Base-by-base conservation (phyloP, 768 basidiomycete genomes). In the Tricholoma sp. region DNA sequence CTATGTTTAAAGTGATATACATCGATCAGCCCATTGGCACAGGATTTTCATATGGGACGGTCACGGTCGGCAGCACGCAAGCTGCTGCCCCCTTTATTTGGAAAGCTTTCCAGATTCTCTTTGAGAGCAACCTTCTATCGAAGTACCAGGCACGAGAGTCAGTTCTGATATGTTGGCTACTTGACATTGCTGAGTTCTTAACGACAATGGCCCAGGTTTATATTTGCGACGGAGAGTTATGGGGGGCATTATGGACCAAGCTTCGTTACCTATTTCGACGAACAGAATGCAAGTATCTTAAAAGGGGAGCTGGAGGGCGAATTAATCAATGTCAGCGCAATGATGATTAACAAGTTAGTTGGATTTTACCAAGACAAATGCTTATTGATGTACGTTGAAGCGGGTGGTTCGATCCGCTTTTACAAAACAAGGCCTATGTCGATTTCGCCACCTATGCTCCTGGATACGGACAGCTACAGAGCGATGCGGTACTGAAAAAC, bases 21-120 rank as follows among this genome's bases (percentile, higher is more conserved):
- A 82, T 87, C 32, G 85, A 86, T 65, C 84, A 87, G 62, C 85
- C 85, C 4, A 81, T 87, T 36, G 83, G 83, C 0, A 79, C 83
- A 0, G 84, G 85, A 3, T 86, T 86, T 63, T 86, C 85, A 0
- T 80, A 77, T 54, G 84, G 85, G 13, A 74, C 66, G 0, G 76
- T 80, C 52, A 77, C 75, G 0, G 80, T 83, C n/a, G 83, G 85
- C 59, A 81, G 80, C 67, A 81, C 81, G 0, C 63, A 77, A 34
- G 56, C 79, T n/a, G 83, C 84, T 0, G 80, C 85, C 1, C 76
- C 79, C 0, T 75, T 76, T 17, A 75, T 86, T 5, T 86, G 85
- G 85, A 70, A 76, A 48, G 82, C 80, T 0, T 82, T 86, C 70
- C 86, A 88, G 56, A 61, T 86, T 8, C 69, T 87, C 0, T 83